Base-by-base conservation (phyloP, 2,329 filamentous ascomycete species). In the Diplodia scrobiculata region DNA sequence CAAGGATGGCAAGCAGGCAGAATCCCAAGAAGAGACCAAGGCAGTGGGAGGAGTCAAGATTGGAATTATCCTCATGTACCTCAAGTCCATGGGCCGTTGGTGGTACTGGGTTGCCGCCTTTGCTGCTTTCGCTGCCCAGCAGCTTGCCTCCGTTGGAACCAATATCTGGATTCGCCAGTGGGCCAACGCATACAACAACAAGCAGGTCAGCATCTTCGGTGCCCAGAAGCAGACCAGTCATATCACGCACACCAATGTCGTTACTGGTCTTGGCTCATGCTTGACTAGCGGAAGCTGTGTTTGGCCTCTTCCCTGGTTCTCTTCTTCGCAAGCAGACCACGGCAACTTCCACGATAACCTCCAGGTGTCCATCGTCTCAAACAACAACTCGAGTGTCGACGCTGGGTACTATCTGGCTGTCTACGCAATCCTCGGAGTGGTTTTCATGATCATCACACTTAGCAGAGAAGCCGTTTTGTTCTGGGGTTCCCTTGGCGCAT, bases 91-190 rank as follows among this genome's bases (percentile, higher is more conserved):
- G 95, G 95, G 95, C n/a, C 84, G 89, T 4, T 97, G 92, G 91
- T 93, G 91, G 84, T 99, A 96, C 80, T 99, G 95, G 95, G 77
- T 89, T 55, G 80, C 91, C 41, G 90, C 93, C 21, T 79, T 88
- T 14, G 70, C 88, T 4, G 88, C 93, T 45, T 98, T 99, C 73
- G 84, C 84, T 32, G 80, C 89, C 52, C 93, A 97, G 75, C 95
- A 99, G 75, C 76, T 97, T 38, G 90, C 90, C 3, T 90, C 90
- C 27, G 89, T 98, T 2, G 91, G 90, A 0, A 96, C 92, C 41
- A 97, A 95, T 72, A 79, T 97, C 60, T 99, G 95, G 95, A 96
- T 99, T 72, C 87, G 91, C 71, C 84, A 94, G 75, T 99, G 95
- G 95, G 90, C 94, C 17, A 96, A 97, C 75, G 89, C 95, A 68